phyloP scores from a whole-genome alignment of 1,284 basidiomycete species.

The Pyrrhoderma lamaoense region DNA sequence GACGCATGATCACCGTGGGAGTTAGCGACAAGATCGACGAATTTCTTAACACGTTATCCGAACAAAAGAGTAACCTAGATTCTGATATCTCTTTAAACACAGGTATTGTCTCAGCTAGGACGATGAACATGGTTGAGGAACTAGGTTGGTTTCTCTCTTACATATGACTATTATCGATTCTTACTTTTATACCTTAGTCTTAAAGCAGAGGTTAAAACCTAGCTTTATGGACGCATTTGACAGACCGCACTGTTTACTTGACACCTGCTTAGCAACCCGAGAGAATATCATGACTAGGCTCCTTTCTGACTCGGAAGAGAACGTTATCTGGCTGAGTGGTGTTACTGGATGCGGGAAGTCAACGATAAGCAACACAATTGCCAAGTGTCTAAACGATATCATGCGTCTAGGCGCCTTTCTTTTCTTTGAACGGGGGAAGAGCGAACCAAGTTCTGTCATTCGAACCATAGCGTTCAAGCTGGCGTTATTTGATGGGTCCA shows the following conservation, averaged over 20 bases:
- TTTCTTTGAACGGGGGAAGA: constrained; percentile 18
- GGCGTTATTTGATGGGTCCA: constrained; percentile 15
- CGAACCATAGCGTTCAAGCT: constrained; percentile 21
- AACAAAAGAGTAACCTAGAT: background rate
- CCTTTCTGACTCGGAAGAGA: background rate
- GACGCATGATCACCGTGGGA: background rate
- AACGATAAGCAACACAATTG: constrained; percentile 21
- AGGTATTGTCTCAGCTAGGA: background rate
- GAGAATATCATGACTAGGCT: background rate
- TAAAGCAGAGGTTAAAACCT: background rate
- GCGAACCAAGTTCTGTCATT: constrained; percentile 18
- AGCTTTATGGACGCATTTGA: constrained; percentile 1
- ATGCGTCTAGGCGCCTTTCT: constrained; percentile 12
- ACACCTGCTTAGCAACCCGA: background rate
- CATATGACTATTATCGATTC: too few species aligned
- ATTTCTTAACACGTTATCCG: background rate
- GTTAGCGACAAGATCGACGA: background rate
- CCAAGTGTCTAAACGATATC: background rate
- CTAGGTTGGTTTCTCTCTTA: too few species aligned
- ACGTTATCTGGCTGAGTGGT: constrained; percentile 22
- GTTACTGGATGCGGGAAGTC: constrained; percentile 26
- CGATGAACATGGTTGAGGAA: background rate
- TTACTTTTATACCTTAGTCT: background rate
- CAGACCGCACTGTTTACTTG: constrained; percentile 8
- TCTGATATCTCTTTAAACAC: background rate